phyloP scores from a whole-genome alignment of 139 green algal genomes.

The Trebouxia sp. region DNA sequence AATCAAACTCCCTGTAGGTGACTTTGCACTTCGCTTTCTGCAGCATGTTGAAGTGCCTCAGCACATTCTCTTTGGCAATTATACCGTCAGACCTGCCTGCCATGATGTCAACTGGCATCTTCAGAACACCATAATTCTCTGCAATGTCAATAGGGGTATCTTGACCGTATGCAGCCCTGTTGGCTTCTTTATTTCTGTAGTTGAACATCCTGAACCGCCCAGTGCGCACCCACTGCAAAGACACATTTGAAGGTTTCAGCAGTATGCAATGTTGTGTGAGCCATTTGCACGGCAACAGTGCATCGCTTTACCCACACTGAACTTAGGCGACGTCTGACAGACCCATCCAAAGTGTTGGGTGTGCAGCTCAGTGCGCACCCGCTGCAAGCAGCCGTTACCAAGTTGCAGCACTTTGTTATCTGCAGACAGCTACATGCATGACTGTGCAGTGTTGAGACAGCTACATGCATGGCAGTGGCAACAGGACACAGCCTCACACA shows the following conservation, averaged over 20 bases:
- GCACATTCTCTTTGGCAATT: conserved; percentile 51
- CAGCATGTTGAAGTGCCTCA: conserved; percentile 67
- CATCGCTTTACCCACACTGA: too few species aligned
- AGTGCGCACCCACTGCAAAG: conserved; percentile 52
- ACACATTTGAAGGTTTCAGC: too few species aligned
- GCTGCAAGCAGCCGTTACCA: too few species aligned
- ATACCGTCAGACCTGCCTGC: conserved; percentile 52
- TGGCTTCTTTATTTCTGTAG: conserved; percentile 68
- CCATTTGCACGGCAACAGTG: too few species aligned
- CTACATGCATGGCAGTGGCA: too few species aligned
- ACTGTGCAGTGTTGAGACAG: too few species aligned
- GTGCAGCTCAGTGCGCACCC: too few species aligned
- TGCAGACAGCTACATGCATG: too few species aligned
- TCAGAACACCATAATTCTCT: conserved; percentile 70
- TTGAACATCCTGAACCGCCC: conserved; percentile 84
- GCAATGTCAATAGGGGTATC: conserved; percentile 69
- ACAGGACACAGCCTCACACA: too few species aligned
- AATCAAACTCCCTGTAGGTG: conserved; percentile 84
- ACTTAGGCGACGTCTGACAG: too few species aligned
- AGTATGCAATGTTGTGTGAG: not conserved
- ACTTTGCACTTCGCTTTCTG: conserved; percentile 61
- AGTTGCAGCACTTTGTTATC: too few species aligned
- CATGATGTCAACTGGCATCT: conserved; percentile 88
- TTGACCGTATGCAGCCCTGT: conserved; percentile 69
- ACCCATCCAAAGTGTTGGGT: too few species aligned